Base-by-base conservation (phyloP, 257 asterid genomes). In the Cynanchum wilfordii region DNA sequence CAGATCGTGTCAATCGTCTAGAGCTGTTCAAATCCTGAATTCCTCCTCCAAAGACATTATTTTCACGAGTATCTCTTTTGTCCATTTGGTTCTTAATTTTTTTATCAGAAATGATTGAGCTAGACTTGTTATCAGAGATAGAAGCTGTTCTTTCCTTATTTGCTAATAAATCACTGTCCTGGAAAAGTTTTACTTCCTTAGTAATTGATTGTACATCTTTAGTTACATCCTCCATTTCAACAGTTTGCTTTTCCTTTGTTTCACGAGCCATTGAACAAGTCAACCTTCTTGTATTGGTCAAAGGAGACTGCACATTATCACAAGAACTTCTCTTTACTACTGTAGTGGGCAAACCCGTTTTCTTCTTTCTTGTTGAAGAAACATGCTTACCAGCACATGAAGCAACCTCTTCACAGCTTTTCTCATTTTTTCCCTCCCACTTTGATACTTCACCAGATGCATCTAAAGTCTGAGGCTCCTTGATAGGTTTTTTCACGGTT, bases 1-100 rank as follows among this genome's bases (percentile, higher is more conserved):
- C 56, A 24, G 87, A 79, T 45, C 85, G 84, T 11, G 89, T 83
- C 42, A 75, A 47, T 75, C 84, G 83, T 82, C 45, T 82, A 2
- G 83, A 62, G 44, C 29, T 56, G 29, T 59, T 69, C 47, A 49
- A 24, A 52, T 25, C 63, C 45, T 36, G 56, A 3, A 13, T 22
- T 19, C 66, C 73, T 19, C 66, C 73, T 12, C 10, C 44, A 15
- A 17, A 42, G 59, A 51, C 77, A 72, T 25, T 69, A 56, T 67
- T 72, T 42, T 54, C 24, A 5, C 16, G n/a, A 42, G 13, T 38
- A 58, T 54, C 83, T 59, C 52, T 84, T 15, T 68, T 68, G 42
- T 19, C 76, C 33, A 9, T 44, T 22, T 68, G 56, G 71, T 24
- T 62, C 62, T 66, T 59, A 20, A 15, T 54, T 67, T 44, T 49